Evolutionary conservation across 768 basidiomycete genomes (phyloP).

Genomic region (Kwoniella europaea): DNA sequence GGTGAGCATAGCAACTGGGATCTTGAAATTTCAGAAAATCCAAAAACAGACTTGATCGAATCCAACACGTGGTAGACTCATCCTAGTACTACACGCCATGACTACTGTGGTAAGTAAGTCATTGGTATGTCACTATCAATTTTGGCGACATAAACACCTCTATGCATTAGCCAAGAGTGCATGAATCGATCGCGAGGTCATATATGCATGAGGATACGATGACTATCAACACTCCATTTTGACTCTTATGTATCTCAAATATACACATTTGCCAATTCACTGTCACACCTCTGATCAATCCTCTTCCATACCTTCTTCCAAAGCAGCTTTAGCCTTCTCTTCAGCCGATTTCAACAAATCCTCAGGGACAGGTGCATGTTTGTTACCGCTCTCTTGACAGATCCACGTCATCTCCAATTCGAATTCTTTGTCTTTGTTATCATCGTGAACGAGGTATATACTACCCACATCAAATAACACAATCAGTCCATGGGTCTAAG

Average conservation of each 20-base stretch:
- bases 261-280: background rate
- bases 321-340: slow-evolving; percentile 78
- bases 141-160: no score
- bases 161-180: no score
- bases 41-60: background rate
- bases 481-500: background rate
- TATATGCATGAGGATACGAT: slow-evolving; percentile 16
- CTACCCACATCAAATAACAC: slow-evolving; percentile 60
- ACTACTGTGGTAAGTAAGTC: no score
- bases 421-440: slow-evolving; percentile 97
- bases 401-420: slow-evolving; percentile 99
- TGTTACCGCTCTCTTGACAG: slow-evolving; percentile 76
- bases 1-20: background rate
- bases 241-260: background rate
- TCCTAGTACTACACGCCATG: no score
- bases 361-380: slow-evolving; percentile 81
- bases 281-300: slow-evolving; percentile 32
- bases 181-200: background rate
- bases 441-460: slow-evolving; percentile 96
- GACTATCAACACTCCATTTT: background rate
- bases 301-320: slow-evolving; percentile 67
- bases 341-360: slow-evolving; percentile 86
- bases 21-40: slow-evolving; percentile 17
- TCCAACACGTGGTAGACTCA: slow-evolving; percentile 1
- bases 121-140: no score